Conservation (phyloP, 1,284 basidiomycete genomes). For the Leccinum holopus region DNA sequence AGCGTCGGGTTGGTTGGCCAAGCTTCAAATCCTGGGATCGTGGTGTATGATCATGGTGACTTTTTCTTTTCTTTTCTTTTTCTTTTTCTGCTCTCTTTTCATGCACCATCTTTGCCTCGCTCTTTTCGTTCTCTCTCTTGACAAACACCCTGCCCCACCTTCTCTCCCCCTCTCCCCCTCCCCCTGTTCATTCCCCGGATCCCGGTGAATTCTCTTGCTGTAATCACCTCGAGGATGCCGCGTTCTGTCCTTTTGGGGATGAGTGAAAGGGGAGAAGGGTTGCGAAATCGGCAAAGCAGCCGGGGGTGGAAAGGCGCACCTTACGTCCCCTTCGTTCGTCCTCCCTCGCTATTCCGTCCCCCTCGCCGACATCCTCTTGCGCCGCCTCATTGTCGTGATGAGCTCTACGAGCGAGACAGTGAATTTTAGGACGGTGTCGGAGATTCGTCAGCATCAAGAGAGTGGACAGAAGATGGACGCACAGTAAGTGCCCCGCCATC, state of each 20-base stretch:
- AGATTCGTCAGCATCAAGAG: no score
- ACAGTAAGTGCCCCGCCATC: no score
- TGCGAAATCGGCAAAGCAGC: background rate
- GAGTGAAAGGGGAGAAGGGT: background rate
- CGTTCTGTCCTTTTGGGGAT: conserved; percentile 15
- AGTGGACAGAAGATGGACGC: no score
- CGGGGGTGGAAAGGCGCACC: conserved; percentile 35
- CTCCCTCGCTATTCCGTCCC: conserved; percentile 53
- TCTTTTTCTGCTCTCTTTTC: conserved; percentile 1
- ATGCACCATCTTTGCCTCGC: conserved; percentile 5
- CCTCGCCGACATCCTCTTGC: conserved; percentile 48
- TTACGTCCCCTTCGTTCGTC: conserved; percentile 61
- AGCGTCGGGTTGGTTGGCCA: background rate
- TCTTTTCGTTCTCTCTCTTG: conserved; percentile 6
- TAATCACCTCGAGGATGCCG: conserved; percentile 35
- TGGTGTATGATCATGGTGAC: background rate
- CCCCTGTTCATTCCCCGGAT: conserved; percentile 7
- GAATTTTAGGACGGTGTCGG: conserved; percentile 27
- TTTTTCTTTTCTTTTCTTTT: background rate
- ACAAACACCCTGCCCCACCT: conserved; percentile 6
- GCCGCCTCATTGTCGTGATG: background rate
- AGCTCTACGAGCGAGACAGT: background rate
- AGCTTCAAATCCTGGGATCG: background rate
- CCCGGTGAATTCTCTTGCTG: conserved; percentile 15
- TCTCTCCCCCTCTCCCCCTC: background rate